phyloP scores from a whole-genome alignment of 2,329 filamentous ascomycete species.

The Epichloe elymi region DNA sequence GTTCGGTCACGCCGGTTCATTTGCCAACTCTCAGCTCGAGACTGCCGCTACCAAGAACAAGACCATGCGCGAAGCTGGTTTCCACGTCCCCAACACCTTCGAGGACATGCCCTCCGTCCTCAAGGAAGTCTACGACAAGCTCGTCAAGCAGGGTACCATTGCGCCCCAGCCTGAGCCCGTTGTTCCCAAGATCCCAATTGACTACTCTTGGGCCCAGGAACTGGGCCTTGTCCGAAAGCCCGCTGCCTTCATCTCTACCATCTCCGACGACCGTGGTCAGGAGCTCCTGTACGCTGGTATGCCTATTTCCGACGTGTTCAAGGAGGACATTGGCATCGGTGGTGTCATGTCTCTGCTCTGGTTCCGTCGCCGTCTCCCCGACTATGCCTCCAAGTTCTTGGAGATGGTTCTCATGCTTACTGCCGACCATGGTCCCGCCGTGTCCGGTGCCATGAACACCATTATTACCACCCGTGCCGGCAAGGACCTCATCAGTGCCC shows the following conservation, averaged over 20 bases:
- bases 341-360: conserved; percentile 99
- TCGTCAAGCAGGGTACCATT: conserved; percentile 75
- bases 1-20: conserved; percentile 96
- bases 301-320: conserved; percentile 99
- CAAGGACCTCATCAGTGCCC: conserved; percentile 92
- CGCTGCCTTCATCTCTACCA: conserved; percentile 98
- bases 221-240: conserved; percentile 99
- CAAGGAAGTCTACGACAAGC: conserved; percentile 71
- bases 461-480: conserved; percentile 99
- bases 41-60: conserved; percentile 95
- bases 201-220: conserved; percentile 99
- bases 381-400: conserved; percentile 96
- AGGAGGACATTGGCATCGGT: conserved; percentile 95
- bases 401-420: conserved; percentile 99
- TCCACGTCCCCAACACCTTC: conserved; percentile 90
- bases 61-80: conserved; percentile 87
- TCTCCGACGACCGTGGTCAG: conserved; percentile 98
- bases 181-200: conserved; percentile 97
- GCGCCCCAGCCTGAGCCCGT: conserved; percentile 76
- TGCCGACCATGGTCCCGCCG: conserved; percentile 95
- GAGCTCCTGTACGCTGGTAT: conserved; percentile 97
- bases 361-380: conserved; percentile 95
- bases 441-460: conserved; percentile 99
- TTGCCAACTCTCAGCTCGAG: conserved; percentile 98
- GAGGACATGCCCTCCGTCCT: conserved; percentile 80